Base-by-base conservation (phyloP, 2,329 filamentous ascomycete genomes). In the Epichloe gansuensis region DNA sequence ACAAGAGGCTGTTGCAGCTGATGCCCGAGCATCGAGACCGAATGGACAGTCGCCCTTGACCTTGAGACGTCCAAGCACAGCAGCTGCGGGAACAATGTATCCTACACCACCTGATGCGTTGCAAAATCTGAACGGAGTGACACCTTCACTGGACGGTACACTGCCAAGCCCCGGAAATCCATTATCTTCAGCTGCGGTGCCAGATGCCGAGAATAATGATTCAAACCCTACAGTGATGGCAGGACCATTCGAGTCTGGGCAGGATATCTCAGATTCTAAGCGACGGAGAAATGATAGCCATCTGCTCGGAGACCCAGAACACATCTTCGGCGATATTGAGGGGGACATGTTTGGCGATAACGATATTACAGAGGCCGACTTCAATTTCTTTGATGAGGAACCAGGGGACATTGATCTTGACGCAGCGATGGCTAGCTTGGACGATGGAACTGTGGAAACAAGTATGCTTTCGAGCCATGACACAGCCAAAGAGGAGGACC, bases 361-460 rank as follows among this genome's bases (percentile, higher is more conserved):
- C 56, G 79, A 82, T 57, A 75, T 91, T n/a, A 89, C 84, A 1
- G 87, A 93, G 58, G 86, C 81, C 5, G 87, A 93, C 61, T 91
- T 91, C 63, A 87, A 79, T 63, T 91, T 90, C 65, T 91, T 91
- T 58, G 86, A 91, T 59, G 82, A 85, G 55, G 68, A 76, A 27
- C 72, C 76, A 3, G 71, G 64, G 2, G 67, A 65, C 11, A 64
- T 67, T 25, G 70, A 70, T 42, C 53, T 74, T 41, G 67, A 69
- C 23, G 58, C 64, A 21, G 50, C 63, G 1, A 63, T 68, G 58
- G 55, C 51, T 13, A 52, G 55, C 47, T 12, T 51, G 41, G 42
- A 52, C 50, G 47, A 57, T 23, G 47, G 54, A 51, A 42, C 52
- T 55, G 40, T 54, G 54, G 47, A 41, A 23, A 25, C 13, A 5